Percentiles rank a stretch among this genome's conserved stretches.
Conservation (phyloP, 768 basidiomycete genomes). For the Lentinula raphanica region DNA sequence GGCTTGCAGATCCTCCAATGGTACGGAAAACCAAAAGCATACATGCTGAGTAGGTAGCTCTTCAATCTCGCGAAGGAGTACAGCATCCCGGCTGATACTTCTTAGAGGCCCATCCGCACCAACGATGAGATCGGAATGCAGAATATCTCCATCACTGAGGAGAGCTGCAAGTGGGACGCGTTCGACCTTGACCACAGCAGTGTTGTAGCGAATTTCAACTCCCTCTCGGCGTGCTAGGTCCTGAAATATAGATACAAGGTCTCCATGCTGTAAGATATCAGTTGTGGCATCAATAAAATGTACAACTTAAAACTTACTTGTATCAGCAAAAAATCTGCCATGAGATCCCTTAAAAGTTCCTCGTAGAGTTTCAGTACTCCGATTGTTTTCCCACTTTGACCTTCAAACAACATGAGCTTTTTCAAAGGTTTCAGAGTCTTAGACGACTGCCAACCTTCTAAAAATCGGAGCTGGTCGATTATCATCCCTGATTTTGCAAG, state of each 20-base stretch:
- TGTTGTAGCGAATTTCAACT: slow-evolving; percentile 39
- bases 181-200: slow-evolving; percentile 28
- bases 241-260: slow-evolving; percentile 43
- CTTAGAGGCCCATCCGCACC: slow-evolving; percentile 51
- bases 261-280: slow-evolving; percentile 41
- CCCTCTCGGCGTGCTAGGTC: slow-evolving; percentile 43
- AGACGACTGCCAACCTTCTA: slow-evolving; percentile 18
- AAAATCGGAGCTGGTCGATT: slow-evolving; percentile 27
- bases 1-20: slow-evolving; percentile 23
- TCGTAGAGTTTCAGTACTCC: slow-evolving; percentile 43
- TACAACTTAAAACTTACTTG: slow-evolving; percentile 27
- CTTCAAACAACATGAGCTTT: slow-evolving; percentile 20
- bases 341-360: slow-evolving; percentile 37
- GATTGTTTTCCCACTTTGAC: slow-evolving; percentile 38
- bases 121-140: slow-evolving; percentile 49
- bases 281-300: neutral
- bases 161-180: slow-evolving; percentile 28
- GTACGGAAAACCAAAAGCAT: slow-evolving; percentile 27
- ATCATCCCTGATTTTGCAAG: slow-evolving; percentile 32
- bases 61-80: slow-evolving; percentile 22
- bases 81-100: slow-evolving; percentile 31
- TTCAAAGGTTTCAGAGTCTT: neutral
- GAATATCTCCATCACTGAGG: slow-evolving; percentile 35
- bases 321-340: slow-evolving; percentile 28
- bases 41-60: slow-evolving; percentile 23